Base-by-base conservation (phyloP, 2,329 filamentous ascomycete genomes). In the Geoglossum cookeanum region DNA sequence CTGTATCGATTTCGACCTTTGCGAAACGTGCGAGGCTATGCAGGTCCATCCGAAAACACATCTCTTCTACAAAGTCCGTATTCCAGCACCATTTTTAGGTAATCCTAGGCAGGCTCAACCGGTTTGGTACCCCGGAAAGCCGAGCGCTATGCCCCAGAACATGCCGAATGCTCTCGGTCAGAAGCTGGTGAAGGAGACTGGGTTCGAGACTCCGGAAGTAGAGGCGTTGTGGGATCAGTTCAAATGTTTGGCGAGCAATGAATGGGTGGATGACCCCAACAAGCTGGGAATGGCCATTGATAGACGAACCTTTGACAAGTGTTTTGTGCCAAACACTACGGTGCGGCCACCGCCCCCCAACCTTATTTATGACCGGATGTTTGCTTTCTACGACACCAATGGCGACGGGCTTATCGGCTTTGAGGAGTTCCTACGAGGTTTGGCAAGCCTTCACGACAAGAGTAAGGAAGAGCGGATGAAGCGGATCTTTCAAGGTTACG, bases 151-250 rank as follows among this genome's bases (percentile, higher is more conserved):
- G 63, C 75, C 80, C 17, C 77, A 80, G 22, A 80, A 74, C 49
- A 74, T 97, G n/a, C 79, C 83, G 0, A 77, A 80, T 30, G 68
- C 74, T 1, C 71, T 92, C 42, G 83, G 87, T 56, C 78, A 81
- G 56, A 82, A 81, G 59, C 75, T 90, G 57, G 80, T 80, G 33
- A 76, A 76, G 57, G 83, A 87, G 60, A 89, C 85, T 0, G 81
- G 81, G 17, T 87, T 94, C 69, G 89, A 96, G 65, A 79, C 85
- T 32, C 84, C 88, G 1, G 88, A 94, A 68, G 74, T 98, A 4
- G 91, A 97, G 70, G 91, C 90, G 5, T 80, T 94, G 47, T 97
- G 90, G 84, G 91, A 97, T 65, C 91, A 97, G 66, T 98, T 94
- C 78, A 90, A 87, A 4, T 96, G 90, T 67, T 83, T 96, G 70